These are phyloP conservation scores for Pythium coloratum DNA, from an alignment of 352 stramenopile genomes.

Conservation along the genomic window DNA sequence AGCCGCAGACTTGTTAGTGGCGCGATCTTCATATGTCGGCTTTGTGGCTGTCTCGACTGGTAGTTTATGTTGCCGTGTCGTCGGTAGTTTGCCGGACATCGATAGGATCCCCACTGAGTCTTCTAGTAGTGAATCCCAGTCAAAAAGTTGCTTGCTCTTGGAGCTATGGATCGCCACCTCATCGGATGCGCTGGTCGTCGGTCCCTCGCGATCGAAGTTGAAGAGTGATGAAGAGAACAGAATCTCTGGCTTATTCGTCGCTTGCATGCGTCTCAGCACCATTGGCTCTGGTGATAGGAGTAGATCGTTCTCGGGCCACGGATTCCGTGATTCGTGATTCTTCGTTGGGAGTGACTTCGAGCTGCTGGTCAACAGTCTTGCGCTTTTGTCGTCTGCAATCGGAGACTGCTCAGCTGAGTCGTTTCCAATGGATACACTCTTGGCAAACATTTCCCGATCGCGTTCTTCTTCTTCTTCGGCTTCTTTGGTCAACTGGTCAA, in stretches of 20 bases:
- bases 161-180: neutral
- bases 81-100: neutral
- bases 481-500: constrained; percentile 24
- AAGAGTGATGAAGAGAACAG: constrained; percentile 31
- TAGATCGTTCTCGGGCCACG: constrained; percentile 15
- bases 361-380: no score
- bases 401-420: neutral
- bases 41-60: neutral
- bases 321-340: neutral
- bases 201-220: constrained; percentile 4
- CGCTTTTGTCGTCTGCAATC: neutral
- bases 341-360: neutral
- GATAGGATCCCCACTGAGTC: constrained; percentile 9
- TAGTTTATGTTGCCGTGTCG: neutral
- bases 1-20: neutral
- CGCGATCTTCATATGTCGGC: neutral
- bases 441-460: constrained; percentile 11
- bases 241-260: constrained; percentile 24
- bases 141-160: constrained; percentile 34
- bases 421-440: neutral
- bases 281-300: constrained; percentile 30
- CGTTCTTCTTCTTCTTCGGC: constrained; percentile 19
- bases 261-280: constrained; percentile 15
- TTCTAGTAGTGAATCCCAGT: constrained; percentile 56
- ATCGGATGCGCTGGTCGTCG: neutral